Evolutionary conservation across 2,329 filamentous ascomycete species (phyloP).

Genomic region (Fusarium buxicola): DNA sequence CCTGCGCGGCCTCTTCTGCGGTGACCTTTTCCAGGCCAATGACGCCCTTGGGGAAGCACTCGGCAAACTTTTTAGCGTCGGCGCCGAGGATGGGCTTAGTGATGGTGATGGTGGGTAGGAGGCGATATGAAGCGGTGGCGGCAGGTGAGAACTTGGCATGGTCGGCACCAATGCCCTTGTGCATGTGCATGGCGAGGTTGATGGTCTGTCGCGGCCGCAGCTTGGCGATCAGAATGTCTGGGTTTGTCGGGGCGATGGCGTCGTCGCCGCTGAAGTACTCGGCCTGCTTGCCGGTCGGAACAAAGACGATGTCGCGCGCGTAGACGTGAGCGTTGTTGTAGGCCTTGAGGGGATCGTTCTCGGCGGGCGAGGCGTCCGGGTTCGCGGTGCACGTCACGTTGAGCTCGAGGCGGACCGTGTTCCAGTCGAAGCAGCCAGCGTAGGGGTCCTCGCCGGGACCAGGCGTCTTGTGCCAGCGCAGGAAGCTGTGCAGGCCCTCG

Average conservation of each 20-base stretch:
- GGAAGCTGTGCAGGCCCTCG: conserved; percentile 78
- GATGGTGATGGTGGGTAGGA: conserved; percentile 90
- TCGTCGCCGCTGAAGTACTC: conserved; percentile 75
- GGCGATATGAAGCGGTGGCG: conserved; percentile 90
- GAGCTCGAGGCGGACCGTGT: conserved; percentile 85
- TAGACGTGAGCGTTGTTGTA: conserved; percentile 90
- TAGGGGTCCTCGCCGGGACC: conserved; percentile 69
- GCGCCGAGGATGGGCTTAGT: conserved; percentile 82
- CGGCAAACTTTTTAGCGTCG: conserved; percentile 89
- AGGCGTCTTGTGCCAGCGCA: conserved; percentile 85
- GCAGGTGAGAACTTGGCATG: conserved; percentile 98
- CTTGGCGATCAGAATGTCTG: conserved; percentile 94
- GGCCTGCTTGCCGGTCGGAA: conserved; percentile 78
- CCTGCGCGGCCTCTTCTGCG: conserved; percentile 68
- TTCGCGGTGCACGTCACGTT: conserved; percentile 85
- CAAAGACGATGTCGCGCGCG: conserved; percentile 80
- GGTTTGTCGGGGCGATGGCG: conserved; percentile 82
- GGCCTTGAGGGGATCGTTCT: conserved; percentile 84
- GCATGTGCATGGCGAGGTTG: conserved; percentile 88
- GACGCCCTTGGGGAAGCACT: conserved; percentile 90
- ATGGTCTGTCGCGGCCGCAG: conserved; percentile 91
- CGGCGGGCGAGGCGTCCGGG: conserved; percentile 73
- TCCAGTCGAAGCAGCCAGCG: conserved; percentile 78
- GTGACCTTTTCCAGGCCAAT: conserved; percentile 83
- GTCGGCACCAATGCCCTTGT: conserved; percentile 93